These are phyloP conservation scores for Cutaneotrichosporon cyanovorans DNA, from an alignment of 1,284 basidiomycete species.

Conservation along the genomic window DNA sequence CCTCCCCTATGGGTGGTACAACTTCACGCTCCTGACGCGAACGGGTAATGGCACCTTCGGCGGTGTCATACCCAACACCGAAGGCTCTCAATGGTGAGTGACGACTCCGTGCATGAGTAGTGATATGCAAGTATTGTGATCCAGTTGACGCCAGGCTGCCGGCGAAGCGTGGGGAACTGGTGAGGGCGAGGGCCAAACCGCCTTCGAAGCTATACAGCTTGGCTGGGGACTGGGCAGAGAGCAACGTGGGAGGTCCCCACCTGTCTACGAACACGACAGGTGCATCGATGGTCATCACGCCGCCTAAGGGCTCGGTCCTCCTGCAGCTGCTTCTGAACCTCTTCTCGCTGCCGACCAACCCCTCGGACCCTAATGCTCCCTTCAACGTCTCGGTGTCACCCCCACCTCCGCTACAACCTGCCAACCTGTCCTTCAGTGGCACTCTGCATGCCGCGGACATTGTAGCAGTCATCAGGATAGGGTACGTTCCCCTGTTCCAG, in stretches of 20 bases:
- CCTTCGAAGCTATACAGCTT: neutral
- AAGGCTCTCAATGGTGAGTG: too few species aligned
- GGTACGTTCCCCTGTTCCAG: neutral
- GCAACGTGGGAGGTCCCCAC: too few species aligned
- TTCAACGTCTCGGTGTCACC: neutral
- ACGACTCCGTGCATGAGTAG: too few species aligned
- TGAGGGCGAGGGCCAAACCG: too few species aligned
- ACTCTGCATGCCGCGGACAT: neutral
- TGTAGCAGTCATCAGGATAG: neutral
- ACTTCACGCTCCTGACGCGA: neutral
- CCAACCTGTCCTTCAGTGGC: neutral
- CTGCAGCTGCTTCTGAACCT: neutral
- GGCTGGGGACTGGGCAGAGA: neutral
- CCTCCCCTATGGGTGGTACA: constrained; percentile 1
- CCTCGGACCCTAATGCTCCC: neutral
- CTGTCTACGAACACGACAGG: neutral
- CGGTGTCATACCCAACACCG: too few species aligned
- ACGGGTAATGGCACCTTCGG: too few species aligned
- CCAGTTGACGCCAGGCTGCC: too few species aligned
- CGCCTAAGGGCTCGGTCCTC: neutral
- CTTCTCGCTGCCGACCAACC: too few species aligned
- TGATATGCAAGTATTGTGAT: too few species aligned
- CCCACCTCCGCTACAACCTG: neutral
- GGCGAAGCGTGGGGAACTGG: too few species aligned
- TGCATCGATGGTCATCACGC: neutral